Evolutionary conservation across 345 rosid genomes (phyloP).

Genomic region (Rhizophora mangle): DNA sequence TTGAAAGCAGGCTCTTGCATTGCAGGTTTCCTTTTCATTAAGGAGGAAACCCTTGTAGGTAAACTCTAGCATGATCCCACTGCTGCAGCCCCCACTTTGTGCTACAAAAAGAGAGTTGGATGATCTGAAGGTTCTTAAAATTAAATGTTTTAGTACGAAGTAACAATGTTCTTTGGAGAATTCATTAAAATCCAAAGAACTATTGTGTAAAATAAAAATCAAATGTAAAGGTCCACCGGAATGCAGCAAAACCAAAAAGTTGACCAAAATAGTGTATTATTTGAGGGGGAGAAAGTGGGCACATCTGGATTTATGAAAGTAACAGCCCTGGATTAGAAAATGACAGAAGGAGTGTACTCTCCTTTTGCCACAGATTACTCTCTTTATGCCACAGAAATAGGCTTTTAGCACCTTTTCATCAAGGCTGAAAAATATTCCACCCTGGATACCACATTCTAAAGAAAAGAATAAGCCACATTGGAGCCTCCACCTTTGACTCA

Average conservation of each 20-base stretch:
- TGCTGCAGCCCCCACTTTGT: too few species aligned
- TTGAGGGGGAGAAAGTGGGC: neutral
- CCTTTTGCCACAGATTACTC: neutral
- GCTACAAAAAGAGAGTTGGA: too few species aligned
- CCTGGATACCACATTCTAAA: neutral
- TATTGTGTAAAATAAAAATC: neutral
- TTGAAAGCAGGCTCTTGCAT: too few species aligned
- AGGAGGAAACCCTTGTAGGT: too few species aligned
- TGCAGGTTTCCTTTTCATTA: too few species aligned
- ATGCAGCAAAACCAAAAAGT: neutral
- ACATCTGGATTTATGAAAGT: slow-evolving; percentile 15
- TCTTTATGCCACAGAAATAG: neutral
- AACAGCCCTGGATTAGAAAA: slow-evolving; percentile 2
- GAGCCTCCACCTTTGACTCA: neutral
- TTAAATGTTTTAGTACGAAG: too few species aligned
- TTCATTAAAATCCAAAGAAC: too few species aligned
- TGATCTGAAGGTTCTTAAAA: too few species aligned
- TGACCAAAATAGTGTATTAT: neutral
- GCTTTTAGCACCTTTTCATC: neutral
- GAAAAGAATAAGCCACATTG: slow-evolving; percentile 5
- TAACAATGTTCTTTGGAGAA: too few species aligned
- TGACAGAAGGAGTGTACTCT: neutral
- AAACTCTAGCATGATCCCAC: too few species aligned
- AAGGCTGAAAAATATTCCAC: neutral
- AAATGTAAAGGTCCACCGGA: neutral